Evolutionary conservation across 768 basidiomycete species (phyloP).

Genomic region (Pisolithus albus): DNA sequence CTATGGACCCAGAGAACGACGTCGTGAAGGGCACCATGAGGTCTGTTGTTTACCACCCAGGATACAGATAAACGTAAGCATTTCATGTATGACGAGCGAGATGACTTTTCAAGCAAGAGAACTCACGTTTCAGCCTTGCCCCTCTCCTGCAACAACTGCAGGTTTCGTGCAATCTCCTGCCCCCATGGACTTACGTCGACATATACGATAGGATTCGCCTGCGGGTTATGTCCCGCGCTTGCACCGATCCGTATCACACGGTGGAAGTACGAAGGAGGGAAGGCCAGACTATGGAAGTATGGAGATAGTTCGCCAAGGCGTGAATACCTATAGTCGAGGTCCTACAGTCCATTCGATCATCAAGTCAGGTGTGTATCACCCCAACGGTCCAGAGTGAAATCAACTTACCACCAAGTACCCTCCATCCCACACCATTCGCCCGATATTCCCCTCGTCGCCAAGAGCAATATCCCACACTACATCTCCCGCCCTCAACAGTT

Average conservation of each 20-base stretch:
- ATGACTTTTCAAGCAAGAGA: background rate
- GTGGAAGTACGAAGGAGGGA: slow-evolving; percentile 87
- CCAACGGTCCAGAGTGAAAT: background rate
- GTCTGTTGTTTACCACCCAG: slow-evolving; percentile 33
- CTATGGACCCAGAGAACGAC: slow-evolving; percentile 84
- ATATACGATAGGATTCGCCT: slow-evolving; percentile 58
- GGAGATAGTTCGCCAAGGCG: slow-evolving; percentile 68
- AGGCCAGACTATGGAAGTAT: slow-evolving; percentile 73
- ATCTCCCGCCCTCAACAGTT: slow-evolving; percentile 66
- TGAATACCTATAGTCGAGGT: slow-evolving; percentile 80
- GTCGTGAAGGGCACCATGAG: slow-evolving; percentile 71
- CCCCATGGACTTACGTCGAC: slow-evolving; percentile 76
- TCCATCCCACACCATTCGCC: slow-evolving; percentile 86
- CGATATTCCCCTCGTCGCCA: slow-evolving; percentile 79
- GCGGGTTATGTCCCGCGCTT: slow-evolving; percentile 30
- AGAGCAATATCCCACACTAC: slow-evolving; percentile 85
- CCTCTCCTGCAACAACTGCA: slow-evolving; percentile 73
- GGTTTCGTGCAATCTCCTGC: slow-evolving; percentile 62
- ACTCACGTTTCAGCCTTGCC: slow-evolving; percentile 76
- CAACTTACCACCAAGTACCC: slow-evolving; percentile 71
- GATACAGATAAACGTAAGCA: slow-evolving; percentile 5
- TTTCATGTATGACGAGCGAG: background rate
- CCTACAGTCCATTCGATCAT: slow-evolving; percentile 38
- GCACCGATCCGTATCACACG: slow-evolving; percentile 63
- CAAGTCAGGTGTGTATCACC: background rate